Evolutionary conservation across 2,329 filamentous ascomycete species (phyloP), one percentile per base, ranked within the genome.

Genomic region (Scedosporium minutisporum): DNA sequence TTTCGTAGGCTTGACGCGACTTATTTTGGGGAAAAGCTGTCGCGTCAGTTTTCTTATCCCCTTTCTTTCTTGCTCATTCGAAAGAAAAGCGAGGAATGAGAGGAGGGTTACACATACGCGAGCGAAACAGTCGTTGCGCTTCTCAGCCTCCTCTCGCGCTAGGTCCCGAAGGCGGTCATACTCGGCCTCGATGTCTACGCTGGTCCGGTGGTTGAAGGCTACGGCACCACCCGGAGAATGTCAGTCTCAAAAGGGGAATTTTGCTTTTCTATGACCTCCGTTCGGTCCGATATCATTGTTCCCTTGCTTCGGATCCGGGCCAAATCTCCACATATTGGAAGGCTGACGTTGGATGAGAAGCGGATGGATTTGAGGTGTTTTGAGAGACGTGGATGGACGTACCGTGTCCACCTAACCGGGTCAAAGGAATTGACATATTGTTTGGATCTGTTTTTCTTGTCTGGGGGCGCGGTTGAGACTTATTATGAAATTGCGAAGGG

Each of bases 141-240:
- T 91, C 60, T 81, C 78, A 64, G 89, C 91, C 80, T 96, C 93
- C 69, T 86, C 81, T 66, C 90, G 87, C 18, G 93, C 95, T 18
- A 93, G 82, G 68, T 88, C 87, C 70, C 95, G 91, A 55, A 97
- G 83, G 62, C 91, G 89, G 73, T 97, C 93, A 76, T 97, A 97
- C 77, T 97, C 93, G 68, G 82, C 85, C 79, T 97, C 93, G 62
- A 85, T 80, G 64, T 87, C 82, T 68, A 78, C 78, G 71, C 84
- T 85, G 67, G 87, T 80, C 64, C 81, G 82, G 73, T 91, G 87
- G 75, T 87, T 90, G 79, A 93, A 91, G 75, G 88, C 90, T 93
- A 53, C 21, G 48, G 48, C 6, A 46, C 16, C 44, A 46, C 44
- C 44, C 44, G 44, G 16, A 46, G 44, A 33, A 33, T 33, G 29